Percentiles rank a stretch among this genome's conserved stretches.
Evolutionary conservation across 2,329 filamentous ascomycete genomes (phyloP).

Genomic region (Daldinia sp.): DNA sequence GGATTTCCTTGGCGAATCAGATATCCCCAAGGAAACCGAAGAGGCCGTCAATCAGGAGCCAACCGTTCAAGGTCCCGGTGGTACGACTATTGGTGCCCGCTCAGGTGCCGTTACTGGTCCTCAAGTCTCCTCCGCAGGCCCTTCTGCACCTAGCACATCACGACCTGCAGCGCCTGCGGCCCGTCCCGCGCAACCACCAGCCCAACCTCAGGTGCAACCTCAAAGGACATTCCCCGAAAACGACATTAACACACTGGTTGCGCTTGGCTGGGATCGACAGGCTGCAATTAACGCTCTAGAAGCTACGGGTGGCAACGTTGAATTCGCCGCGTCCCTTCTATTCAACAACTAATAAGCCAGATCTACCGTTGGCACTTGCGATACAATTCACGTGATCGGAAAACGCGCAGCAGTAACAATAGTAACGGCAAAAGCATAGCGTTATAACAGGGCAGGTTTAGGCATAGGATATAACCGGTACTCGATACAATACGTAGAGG

Average conservation of each 20-base stretch:
- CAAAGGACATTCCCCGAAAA: constrained; percentile 66
- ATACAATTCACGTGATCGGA: constrained; percentile 12
- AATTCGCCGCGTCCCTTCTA: constrained; percentile 86
- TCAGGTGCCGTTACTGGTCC: constrained; percentile 79
- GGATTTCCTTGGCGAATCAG: constrained; percentile 89
- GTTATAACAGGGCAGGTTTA: constrained; percentile 15
- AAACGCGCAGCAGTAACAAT: constrained; percentile 1
- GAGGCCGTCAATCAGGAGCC: constrained; percentile 82
- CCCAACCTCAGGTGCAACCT: constrained; percentile 42
- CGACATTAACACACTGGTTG: constrained; percentile 79
- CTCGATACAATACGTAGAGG: constrained; percentile 35
- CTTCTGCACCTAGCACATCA: constrained; percentile 45
- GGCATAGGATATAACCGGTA: constrained; percentile 15
- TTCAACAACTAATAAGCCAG: constrained; percentile 61
- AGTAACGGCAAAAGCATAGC: constrained; percentile 21
- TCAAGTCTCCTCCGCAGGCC: constrained; percentile 49
- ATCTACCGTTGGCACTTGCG: constrained; percentile 27
- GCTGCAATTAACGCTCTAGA: constrained; percentile 84
- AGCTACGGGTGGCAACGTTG: constrained; percentile 86
- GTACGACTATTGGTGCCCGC: constrained; percentile 86
- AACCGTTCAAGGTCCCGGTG: constrained; percentile 84
- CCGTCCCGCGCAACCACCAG: constrained; percentile 43
- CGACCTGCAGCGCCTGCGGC: constrained; percentile 45
- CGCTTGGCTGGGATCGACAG: constrained; percentile 80
- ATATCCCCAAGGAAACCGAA: constrained; percentile 88